phyloP scores from a whole-genome alignment of 345 rosid genomes.

The Angophora floribunda region DNA sequence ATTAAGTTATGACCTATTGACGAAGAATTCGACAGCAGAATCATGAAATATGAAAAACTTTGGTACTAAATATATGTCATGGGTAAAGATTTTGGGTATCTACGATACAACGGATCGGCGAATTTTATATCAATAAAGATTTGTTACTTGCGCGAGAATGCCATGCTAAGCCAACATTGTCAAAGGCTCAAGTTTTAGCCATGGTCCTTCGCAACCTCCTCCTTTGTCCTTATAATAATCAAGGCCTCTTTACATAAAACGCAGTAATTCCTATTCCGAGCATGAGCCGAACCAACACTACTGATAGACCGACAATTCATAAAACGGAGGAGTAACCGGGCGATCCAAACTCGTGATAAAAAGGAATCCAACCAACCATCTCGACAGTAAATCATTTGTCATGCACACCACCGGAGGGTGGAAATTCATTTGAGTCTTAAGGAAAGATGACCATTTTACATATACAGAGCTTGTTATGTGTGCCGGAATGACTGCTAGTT shows the following conservation, averaged over 20 bases:
- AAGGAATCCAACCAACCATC: neutral
- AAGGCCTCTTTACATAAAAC: neutral
- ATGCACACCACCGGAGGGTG: neutral
- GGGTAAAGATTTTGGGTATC: neutral
- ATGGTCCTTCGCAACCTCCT: neutral
- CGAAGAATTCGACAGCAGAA: neutral
- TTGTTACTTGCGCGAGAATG: neutral
- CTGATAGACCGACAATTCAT: neutral
- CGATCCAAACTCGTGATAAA: neutral
- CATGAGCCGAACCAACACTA: neutral
- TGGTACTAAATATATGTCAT: neutral
- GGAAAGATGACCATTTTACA: neutral
- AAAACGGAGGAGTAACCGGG: neutral
- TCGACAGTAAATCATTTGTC: neutral
- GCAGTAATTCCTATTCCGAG: neutral
- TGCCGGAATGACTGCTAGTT: neutral
- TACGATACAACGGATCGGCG: neutral
- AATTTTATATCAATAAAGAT: neutral
- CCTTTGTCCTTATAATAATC: neutral
- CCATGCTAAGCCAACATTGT: neutral
- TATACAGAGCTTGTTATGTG: neutral
- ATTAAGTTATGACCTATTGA: neutral
- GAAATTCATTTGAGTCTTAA: too few species aligned
- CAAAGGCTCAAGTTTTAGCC: neutral
- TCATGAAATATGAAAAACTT: neutral